Base-by-base conservation (phyloP, 2,329 filamentous ascomycete species). In the Fusarium bactridioides region DNA sequence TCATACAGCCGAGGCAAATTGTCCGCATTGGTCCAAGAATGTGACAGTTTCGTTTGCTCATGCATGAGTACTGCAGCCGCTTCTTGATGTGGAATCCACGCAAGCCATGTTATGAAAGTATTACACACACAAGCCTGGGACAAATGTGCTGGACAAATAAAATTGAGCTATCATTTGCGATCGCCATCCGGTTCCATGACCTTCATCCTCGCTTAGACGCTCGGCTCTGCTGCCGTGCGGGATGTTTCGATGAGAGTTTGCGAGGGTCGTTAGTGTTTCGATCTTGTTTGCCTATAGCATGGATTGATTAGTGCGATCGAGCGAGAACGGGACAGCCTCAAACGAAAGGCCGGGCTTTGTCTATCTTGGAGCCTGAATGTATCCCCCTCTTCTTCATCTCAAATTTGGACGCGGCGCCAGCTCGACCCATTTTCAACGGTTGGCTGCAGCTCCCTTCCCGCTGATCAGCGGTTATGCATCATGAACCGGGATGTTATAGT, bases 41-140 rank as follows among this genome's bases (percentile, higher is more conserved):
- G 68, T 67, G 67, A 70, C 62, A 40, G 47, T 67, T 64, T 44
- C 50, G 67, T 59, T 70, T 61, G 56, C 53, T 63, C 43, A 51
- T 53, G 60, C 67, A 69, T 70, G 65, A 53, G 47, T 47, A 56
- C 68, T 70, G 68, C 68, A 71, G 67, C 62, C 67, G 51, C 47
- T 43, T 67, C 60, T 60, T 43, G 64, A 67, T 55, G 29, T 59
- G 41, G 64, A 54, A 45, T 59, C n/a, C 33, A 25, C 54, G 44
- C 54, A 59, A 43, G 54, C 44, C 41, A 57, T 61, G 59, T 53
- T 50, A 40, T 38, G 43, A 47, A 38, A 55, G 35, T n/a, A 35
- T 53, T 51, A 33, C 29, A 47, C 51, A 51, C 48, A 38, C 25
- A 43, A 29, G 23, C 41, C 31, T 57, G 31, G 51, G 33, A 64